Evolutionary conservation across 2,329 filamentous ascomycete species (phyloP), one percentile per base, ranked within the genome.

Genomic region (Arthrobotrys megalospora): DNA sequence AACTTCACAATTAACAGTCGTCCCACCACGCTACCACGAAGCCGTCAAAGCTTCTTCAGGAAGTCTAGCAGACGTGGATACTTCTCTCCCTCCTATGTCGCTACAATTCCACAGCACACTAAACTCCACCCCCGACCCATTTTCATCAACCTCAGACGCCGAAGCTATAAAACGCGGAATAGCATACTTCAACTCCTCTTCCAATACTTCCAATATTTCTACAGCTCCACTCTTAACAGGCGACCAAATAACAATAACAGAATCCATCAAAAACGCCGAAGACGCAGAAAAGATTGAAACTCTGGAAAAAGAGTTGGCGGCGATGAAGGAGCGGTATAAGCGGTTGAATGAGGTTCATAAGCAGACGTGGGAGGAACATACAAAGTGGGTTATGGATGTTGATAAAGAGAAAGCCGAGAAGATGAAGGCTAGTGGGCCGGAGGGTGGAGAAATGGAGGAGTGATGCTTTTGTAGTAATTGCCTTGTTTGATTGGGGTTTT

Each of bases 281-380:
- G 68, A 82, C 78, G 79, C 76, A 21, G 63, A 81, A 34, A 80
- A 75, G 58, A 73, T 79, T 5, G 80, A 80, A 14, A 67, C 70
- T 6, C 50, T 82, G 41, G 80, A 82, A 36, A 72, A 71, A 14
- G 81, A 82, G 53, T 60, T 82, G 45, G 79, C 68, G 36, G 71
- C 71, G 32, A 64, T 82, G 47, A 80, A 82, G 72, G 80, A 80
- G 34, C 68, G 79, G 64, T 82, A 82, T 67, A 80, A 82, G 28
- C 67, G 80, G 28, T 63, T 82, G 10, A 81, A 69, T 58, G 68
- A 77, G 41, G 58, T 82, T 63, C 81, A 82, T 34, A 77, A 79
- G 45, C 80, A 80, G 45, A 81, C 81, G 41, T 82, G 81, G 81
- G 80, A 81, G 45, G 70, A 76, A 32, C 78, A 80, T 28, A 68